Percentiles rank a stretch among this genome's conserved stretches.
These are phyloP conservation scores for Pluteus cervinus DNA, from an alignment of 768 basidiomycete species.

Conservation along the genomic window DNA sequence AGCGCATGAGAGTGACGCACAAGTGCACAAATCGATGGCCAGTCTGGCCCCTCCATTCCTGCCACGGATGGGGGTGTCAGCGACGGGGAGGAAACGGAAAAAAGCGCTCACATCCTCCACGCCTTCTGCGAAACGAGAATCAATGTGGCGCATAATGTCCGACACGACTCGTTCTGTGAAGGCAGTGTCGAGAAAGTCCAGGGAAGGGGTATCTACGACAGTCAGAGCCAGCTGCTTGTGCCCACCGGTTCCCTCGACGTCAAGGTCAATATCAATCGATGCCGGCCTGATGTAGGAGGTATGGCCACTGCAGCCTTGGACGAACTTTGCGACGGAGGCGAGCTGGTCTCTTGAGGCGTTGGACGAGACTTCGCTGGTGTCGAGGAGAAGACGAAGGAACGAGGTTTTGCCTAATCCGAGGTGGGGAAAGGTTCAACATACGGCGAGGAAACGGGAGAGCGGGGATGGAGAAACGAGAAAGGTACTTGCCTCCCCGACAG, in stretches of 20 bases:
- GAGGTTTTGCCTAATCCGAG: constrained; percentile 72
- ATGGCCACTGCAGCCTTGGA: constrained; percentile 66
- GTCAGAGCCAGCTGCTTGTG: constrained; percentile 54
- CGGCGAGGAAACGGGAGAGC: constrained; percentile 9
- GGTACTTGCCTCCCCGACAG: constrained; percentile 59
- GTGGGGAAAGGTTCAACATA: constrained; percentile 18
- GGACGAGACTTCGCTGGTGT: constrained; percentile 66
- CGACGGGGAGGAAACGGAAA: not conserved
- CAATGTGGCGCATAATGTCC: constrained; percentile 69
- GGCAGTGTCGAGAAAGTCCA: constrained; percentile 66
- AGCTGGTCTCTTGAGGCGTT: constrained; percentile 68
- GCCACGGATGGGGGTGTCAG: constrained; percentile 13
- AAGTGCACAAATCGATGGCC: constrained; percentile 80
- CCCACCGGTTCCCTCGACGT: constrained; percentile 39
- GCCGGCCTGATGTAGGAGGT: constrained; percentile 68
- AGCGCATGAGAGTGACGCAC: constrained; percentile 35
- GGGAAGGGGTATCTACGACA: constrained; percentile 77
- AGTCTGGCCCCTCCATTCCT: constrained; percentile 68
- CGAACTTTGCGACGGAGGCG: constrained; percentile 75
- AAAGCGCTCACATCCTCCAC: constrained; percentile 65
- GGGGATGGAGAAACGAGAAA: constrained; percentile 10
- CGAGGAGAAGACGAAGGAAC: constrained; percentile 79
- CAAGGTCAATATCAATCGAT: constrained; percentile 66
- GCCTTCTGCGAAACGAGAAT: constrained; percentile 66
- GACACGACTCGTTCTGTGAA: constrained; percentile 56